Evolutionary conservation across 805 yeast genomes (phyloP), one percentile per base, ranked within the genome.

Genomic region (Spathaspora girioi): DNA sequence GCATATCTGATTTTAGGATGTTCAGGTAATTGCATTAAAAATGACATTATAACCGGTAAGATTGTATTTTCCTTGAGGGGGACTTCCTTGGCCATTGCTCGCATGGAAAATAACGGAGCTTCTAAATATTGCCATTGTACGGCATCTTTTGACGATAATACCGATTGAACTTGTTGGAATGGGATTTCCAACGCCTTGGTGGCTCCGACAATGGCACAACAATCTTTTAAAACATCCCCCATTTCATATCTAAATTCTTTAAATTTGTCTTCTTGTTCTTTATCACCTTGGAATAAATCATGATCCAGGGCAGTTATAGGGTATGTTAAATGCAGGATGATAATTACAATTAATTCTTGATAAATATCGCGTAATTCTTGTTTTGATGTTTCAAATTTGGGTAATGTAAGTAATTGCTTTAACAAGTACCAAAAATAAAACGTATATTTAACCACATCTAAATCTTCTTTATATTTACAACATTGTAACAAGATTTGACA

Each of bases 201-300:
- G 2, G 96, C 77, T 1, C 98, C 98, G 43, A 89, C 83, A 2
- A 94, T 93, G 1, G 89, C 88, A 59, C 97, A 89, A 72, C 98
- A 91, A 64, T 91, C 96, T 64, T 96, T 96, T 54, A 94, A 72
- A n/a, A 93, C 97, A 66, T 94, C 98, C 38, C 98, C 98, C 88
- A 94, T 89, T 51, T 90, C 97, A 68, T 94, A 94, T 62, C 99
- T 79, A 69, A 93, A 94, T 53, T 90, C 96, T 61, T 89, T 84
- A 66, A 94, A 94, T 67, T 90, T 89, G 63, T 96, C 99, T 63
- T 91, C 96, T 50, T 82, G 87, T 64, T 90, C 97, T 57, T 75
- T 77, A 61, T 88, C 90, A 26, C 76, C 76, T 23, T 77, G 77
- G 60, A 93, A 93, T 17, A 83, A 63, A 38, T 61, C 56, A 50